These are phyloP conservation scores for Botrytis medusae DNA, from an alignment of 2,329 filamentous ascomycete genomes.

Conservation along the genomic window DNA sequence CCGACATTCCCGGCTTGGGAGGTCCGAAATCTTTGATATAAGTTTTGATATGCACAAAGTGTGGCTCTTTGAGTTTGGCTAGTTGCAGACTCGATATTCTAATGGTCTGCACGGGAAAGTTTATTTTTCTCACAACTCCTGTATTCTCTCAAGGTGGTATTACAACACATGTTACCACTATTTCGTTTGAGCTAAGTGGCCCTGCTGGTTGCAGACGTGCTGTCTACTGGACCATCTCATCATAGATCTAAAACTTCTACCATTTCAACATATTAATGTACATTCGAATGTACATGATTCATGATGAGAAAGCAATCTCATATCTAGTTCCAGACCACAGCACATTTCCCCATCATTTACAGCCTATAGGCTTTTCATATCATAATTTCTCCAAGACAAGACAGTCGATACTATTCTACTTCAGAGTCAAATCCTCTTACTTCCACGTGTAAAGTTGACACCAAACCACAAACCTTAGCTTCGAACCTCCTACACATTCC, in stretches of 20 bases:
- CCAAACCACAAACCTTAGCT: background rate
- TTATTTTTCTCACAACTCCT: background rate
- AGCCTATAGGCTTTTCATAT: background rate
- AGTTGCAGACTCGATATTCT: background rate
- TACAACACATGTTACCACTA: background rate
- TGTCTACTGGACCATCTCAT: background rate
- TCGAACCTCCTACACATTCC: background rate
- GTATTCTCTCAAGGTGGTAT: background rate
- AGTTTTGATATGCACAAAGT: background rate
- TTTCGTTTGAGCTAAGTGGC: background rate
- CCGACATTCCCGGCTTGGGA: background rate
- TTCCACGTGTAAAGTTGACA: background rate
- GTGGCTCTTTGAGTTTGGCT: background rate
- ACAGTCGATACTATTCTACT: background rate
- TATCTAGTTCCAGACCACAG: background rate
- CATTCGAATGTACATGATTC: background rate
- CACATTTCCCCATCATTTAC: background rate
- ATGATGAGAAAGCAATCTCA: background rate
- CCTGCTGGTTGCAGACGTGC: background rate
- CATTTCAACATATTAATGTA: background rate
- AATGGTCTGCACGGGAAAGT: background rate
- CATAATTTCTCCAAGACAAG: background rate
- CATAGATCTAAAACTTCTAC: background rate
- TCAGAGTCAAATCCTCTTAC: background rate
- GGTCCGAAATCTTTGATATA: background rate